Percentiles rank a stretch among this genome's conserved stretches.
These are phyloP conservation scores for Reticulascus tulasneorum DNA, from an alignment of 2,329 filamentous ascomycete genomes.

Conservation along the genomic window DNA sequence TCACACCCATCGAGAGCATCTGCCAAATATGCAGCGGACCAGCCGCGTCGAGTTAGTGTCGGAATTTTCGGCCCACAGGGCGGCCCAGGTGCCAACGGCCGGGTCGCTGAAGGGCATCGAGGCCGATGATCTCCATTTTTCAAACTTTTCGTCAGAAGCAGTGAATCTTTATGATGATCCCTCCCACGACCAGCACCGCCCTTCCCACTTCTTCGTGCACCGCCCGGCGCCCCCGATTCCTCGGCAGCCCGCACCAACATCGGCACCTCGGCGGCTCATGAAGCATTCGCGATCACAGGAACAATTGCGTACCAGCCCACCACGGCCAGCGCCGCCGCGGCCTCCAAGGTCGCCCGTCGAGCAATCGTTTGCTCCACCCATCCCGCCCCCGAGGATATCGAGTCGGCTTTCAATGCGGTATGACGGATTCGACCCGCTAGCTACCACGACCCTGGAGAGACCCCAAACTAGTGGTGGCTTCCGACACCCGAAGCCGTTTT, in stretches of 20 bases:
- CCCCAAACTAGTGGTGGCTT: slow-evolving; percentile 42
- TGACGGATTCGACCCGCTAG: slow-evolving; percentile 36
- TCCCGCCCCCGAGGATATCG: slow-evolving; percentile 50
- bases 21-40: slow-evolving; percentile 34
- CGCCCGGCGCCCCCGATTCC: slow-evolving; percentile 1
- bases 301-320: slow-evolving; percentile 42
- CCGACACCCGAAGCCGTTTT: slow-evolving; percentile 40
- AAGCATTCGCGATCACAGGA: slow-evolving; percentile 47
- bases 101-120: slow-evolving; percentile 32
- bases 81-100: slow-evolving; percentile 29
- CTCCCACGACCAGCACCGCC: slow-evolving; percentile 1
- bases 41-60: slow-evolving; percentile 38
- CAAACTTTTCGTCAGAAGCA: slow-evolving; percentile 45
- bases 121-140: slow-evolving; percentile 39
- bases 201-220: slow-evolving; percentile 1
- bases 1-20: slow-evolving; percentile 50
- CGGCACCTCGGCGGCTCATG: slow-evolving; percentile 29
- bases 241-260: slow-evolving; percentile 4
- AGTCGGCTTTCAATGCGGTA: slow-evolving; percentile 48
- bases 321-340: slow-evolving; percentile 39
- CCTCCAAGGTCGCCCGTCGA: slow-evolving; percentile 41
- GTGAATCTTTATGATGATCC: slow-evolving; percentile 19
- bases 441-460: slow-evolving; percentile 32
- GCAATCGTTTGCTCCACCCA: slow-evolving; percentile 29
- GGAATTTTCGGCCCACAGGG: slow-evolving; percentile 38